Percentiles rank a stretch among this genome's conserved stretches.
Conservation (phyloP, 176 grass and related monocot species). For the Carex kokanica region DNA sequence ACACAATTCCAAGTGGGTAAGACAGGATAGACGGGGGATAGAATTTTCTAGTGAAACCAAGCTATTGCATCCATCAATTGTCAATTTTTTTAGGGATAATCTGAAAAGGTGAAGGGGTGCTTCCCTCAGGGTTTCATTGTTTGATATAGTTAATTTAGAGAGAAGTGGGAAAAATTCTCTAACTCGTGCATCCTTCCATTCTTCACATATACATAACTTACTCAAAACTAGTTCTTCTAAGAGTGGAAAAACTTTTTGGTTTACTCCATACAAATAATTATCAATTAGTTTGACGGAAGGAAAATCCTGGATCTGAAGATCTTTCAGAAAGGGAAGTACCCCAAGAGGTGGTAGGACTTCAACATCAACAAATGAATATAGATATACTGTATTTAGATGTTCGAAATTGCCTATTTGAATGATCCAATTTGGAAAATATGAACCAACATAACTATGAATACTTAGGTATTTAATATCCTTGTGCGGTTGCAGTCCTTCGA, state of each 20-base stretch:
- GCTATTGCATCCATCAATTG: neutral
- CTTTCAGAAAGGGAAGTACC: neutral
- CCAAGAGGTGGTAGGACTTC: constrained; percentile 17
- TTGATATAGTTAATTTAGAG: neutral
- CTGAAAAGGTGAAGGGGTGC: neutral
- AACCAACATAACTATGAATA: constrained; percentile 9
- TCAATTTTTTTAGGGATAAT: neutral
- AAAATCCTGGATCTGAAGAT: too few relatives aligned
- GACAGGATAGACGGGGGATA: too few relatives aligned
- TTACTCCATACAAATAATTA: too few relatives aligned
- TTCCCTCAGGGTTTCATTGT: neutral
- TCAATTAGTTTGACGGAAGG: too few relatives aligned
- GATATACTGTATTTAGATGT: constrained; percentile 10
- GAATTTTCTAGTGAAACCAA: neutral
- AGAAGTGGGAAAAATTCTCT: neutral
- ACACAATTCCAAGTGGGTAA: too few relatives aligned
- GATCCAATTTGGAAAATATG: constrained; percentile 23
- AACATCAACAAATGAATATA: neutral
- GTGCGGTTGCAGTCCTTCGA: constrained; percentile 35
- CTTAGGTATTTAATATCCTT: constrained; percentile 12
- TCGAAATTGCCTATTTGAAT: neutral
- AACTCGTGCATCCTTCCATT: too few relatives aligned
- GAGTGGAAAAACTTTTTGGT: too few relatives aligned
- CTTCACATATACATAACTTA: too few relatives aligned
- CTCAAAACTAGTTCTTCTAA: too few relatives aligned